Base-by-base conservation (phyloP, 164 flowering plant genomes). In the Euptelea pleiosperma region DNA sequence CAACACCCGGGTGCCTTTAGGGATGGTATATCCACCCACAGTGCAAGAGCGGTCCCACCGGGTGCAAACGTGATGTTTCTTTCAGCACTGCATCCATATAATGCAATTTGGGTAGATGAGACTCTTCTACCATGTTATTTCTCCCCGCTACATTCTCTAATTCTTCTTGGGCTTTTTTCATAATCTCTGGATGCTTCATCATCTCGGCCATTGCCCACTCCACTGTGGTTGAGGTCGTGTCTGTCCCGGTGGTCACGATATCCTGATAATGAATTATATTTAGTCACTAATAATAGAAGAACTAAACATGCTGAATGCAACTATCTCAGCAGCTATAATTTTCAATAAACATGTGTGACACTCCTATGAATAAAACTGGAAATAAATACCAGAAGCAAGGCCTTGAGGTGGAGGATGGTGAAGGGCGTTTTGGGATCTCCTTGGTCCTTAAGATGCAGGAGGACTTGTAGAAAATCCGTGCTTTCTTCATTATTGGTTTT, bases 51-150 rank as follows among this genome's bases (percentile, higher is more conserved):
- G 79, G 75, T 0, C 55, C 0, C 0, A 65, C 46, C 3, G 82
- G 75, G 59, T 77, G 79, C 14, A 79, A 52, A 0, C 82, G 65
- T 2, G 71, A 30, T 0, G 72, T 60, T 47, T 82, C 84, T 55
- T 75, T 82, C 24, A 77, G 7, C 1, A 72, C 67, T 0, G 79
- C 82, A 1, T 67, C 16, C 2, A 79, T 36, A 34, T 77, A 79
- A 3, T 44, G 63, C 2, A 82, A 21, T 24, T 78, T 55, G 4
- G 66, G 48, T 1, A 67, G 24, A 50, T 76, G 69, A 1, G 57
- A 45, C 33, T 72, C 79, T 60, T 72, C 64, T 1, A 72, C 66
- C 9, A 4, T n/a, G 28, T 37, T 45, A 29, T 68, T 43, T 44
- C n/a, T 33, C 1, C 73, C 75, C 4, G 65, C 75, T 4, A 56